A percentile compares a stretch with the other conserved stretches of the same genome.
phyloP scores from a whole-genome alignment of 805 yeast species.

The Kuraishia floccosa region DNA sequence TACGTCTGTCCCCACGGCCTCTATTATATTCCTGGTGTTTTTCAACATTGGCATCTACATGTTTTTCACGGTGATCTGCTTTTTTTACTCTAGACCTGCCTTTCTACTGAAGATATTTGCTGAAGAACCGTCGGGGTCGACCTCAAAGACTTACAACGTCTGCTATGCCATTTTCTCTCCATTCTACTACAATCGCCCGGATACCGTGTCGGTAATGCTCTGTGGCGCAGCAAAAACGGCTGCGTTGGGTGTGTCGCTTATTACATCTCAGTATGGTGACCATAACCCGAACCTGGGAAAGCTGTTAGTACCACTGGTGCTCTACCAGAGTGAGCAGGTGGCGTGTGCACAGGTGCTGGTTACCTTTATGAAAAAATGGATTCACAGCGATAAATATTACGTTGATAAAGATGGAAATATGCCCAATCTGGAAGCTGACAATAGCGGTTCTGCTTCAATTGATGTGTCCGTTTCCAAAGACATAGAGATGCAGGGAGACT shows the following conservation, averaged over 20 bases:
- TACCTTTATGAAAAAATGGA: constrained; percentile 62
- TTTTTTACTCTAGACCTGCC: constrained; percentile 46
- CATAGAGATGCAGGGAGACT: too few relatives aligned
- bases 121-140: constrained; percentile 31
- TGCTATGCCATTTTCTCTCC: constrained; percentile 39
- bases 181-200: constrained; percentile 59
- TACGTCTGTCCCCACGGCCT: constrained; percentile 46
- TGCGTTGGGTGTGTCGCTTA: constrained; percentile 77
- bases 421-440: neutral
- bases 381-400: constrained; percentile 23
- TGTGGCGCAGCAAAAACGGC: constrained; percentile 95
- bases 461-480: too few relatives aligned
- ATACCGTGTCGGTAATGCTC: constrained; percentile 70
- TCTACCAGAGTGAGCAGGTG: constrained; percentile 84
- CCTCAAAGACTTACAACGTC: constrained; percentile 31
- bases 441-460: too few relatives aligned
- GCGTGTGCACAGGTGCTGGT: constrained; percentile 68
- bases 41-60: constrained; percentile 75
- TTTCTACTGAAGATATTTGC: constrained; percentile 32
- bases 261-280: constrained; percentile 57
- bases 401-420: neutral
- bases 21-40: constrained; percentile 68
- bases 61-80: constrained; percentile 65
- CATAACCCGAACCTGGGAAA: constrained; percentile 52
- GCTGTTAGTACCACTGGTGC: constrained; percentile 72